Conservation (phyloP, 495 filamentous ascomycete genomes). For the Trypethelium eluteriae region DNA sequence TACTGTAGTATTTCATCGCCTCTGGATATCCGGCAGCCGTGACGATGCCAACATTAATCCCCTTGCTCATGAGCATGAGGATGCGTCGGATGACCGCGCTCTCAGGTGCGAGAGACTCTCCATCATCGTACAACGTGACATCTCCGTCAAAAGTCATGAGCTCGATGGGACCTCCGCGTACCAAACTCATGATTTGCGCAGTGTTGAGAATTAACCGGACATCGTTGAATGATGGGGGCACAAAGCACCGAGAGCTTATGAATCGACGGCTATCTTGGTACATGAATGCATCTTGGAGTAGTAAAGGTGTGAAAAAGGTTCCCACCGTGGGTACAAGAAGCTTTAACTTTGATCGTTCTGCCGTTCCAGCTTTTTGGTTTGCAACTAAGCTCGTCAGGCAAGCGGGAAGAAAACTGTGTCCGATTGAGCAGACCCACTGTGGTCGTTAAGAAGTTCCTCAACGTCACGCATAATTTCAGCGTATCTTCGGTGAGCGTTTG, state of each 20-base stretch:
- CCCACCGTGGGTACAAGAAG: constrained; percentile 85
- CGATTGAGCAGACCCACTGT: constrained; percentile 52
- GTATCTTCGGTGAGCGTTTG: constrained; percentile 70
- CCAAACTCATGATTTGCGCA: constrained; percentile 81
- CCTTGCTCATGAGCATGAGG: constrained; percentile 52
- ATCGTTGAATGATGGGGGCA: constrained; percentile 96
- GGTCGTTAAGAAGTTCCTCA: constrained; percentile 81
- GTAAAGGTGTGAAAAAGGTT: constrained; percentile 81
- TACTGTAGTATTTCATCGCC: constrained; percentile 69
- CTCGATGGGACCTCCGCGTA: constrained; percentile 57
- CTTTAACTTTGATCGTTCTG: constrained; percentile 78
- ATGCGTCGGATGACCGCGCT: constrained; percentile 77
- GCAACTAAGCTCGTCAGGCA: constrained; percentile 41
- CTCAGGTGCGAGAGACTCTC: constrained; percentile 59
- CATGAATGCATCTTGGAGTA: constrained; percentile 79
- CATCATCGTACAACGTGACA: constrained; percentile 94
- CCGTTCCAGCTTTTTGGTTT: constrained; percentile 55
- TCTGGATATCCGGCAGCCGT: constrained; percentile 95
- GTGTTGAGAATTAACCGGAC: constrained; percentile 88
- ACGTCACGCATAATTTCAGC: constrained; percentile 93
- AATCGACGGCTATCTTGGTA: constrained; percentile 77
- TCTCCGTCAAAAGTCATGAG: constrained; percentile 96
- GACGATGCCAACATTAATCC: constrained; percentile 81
- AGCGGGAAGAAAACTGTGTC: background rate
- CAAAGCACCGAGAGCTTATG: constrained; percentile 88